Percentiles rank a stretch among this genome's conserved stretches.
Evolutionary conservation across 2,329 filamentous ascomycete species (phyloP).

Genomic region (Reticulascus tulasneorum): DNA sequence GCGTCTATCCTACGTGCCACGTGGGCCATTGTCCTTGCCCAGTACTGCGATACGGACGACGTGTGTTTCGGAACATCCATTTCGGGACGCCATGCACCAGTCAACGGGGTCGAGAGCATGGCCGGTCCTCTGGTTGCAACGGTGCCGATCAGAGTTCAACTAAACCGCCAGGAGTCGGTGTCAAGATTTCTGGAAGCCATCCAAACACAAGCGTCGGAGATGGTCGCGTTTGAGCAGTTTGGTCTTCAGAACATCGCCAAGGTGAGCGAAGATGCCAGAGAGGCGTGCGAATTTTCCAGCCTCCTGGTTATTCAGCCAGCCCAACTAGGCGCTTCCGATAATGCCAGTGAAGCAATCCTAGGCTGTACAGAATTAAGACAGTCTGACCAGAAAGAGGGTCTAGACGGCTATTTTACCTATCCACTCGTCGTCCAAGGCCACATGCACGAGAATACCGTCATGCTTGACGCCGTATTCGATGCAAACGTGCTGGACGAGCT

Average conservation of each 20-base stretch:
- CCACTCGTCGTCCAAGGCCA: slow-evolving; percentile 6
- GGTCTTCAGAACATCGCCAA: slow-evolving; percentile 24
- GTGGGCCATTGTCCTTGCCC: slow-evolving; percentile 20
- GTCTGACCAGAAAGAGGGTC: slow-evolving; percentile 2
- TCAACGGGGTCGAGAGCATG: slow-evolving; percentile 16
- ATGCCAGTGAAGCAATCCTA: not conserved
- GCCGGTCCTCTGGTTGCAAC: slow-evolving; percentile 17
- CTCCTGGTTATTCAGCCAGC: slow-evolving; percentile 24
- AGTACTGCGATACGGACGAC: slow-evolving; percentile 14
- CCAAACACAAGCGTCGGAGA: slow-evolving; percentile 22
- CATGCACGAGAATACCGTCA: not conserved
- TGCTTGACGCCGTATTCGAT: slow-evolving; percentile 1
- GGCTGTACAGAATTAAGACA: no score
- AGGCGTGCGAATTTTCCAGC: slow-evolving; percentile 17
- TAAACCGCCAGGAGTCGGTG: slow-evolving; percentile 10
- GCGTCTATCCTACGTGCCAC: slow-evolving; percentile 21
- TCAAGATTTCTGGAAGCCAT: slow-evolving; percentile 16
- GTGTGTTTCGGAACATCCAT: slow-evolving; percentile 20
- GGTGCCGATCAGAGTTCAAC: slow-evolving; percentile 10
- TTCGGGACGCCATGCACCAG: slow-evolving; percentile 19
- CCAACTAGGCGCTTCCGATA: not conserved
- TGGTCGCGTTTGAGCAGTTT: slow-evolving; percentile 22
- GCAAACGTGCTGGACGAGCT: not conserved
- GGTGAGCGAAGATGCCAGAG: slow-evolving; percentile 7
- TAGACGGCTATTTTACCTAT: slow-evolving; percentile 10